Base-by-base conservation (phyloP, 352 stramenopile species). In the Globisporangium rhizosaccharum region DNA sequence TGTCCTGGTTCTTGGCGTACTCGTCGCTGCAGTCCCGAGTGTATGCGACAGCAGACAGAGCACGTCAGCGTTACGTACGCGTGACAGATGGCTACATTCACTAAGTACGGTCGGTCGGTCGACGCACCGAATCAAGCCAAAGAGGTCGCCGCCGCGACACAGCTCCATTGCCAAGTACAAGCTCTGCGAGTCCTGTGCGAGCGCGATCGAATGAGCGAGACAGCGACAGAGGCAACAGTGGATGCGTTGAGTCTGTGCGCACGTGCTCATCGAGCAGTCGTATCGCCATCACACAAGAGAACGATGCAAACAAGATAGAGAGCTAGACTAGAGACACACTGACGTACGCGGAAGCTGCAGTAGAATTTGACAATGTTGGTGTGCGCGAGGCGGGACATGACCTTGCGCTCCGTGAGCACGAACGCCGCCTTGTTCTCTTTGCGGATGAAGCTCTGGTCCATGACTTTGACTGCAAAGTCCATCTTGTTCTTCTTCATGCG, bases 391-490 rank as follows among this genome's bases (percentile, higher is more conserved):
- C 83, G 85, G 56, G 86, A 94, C 72, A 96, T 88, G 61, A 97
- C 85, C 56, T 90, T 90, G 62, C 84, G 81, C 70, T 97, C 88
- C n/a, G 86, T 96, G 56, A 97, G 80, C 53, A 96, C 85, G 59
- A 94, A 92, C n/a, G 76, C 83, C 46, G 87, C 87, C 67, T 97
- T 96, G 67, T 96, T 96, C 67, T 96, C 88, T 67, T 92, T 92
- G 71, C 85, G 85, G 51, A 97, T 95, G 61, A 92, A 93, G 57
- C 67, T 71, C 68, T 97, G 87, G 62, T 97, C 87, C 87, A 97
- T 97, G 53, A 97, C 87, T 62, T 97, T 97, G 51, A 97, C 74
- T 2, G 88, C 88, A 41, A 96, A 89, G 59, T 97, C 84, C 63
- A 82, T 65, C 51, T 67, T 71, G 55, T 70, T 88, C 48, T 82